A percentile compares a stretch with the other conserved stretches of the same genome.
These are phyloP conservation scores for Symbiodinium pilosum DNA, from an alignment of 73 alveolate genomes.

Conservation along the genomic window DNA sequence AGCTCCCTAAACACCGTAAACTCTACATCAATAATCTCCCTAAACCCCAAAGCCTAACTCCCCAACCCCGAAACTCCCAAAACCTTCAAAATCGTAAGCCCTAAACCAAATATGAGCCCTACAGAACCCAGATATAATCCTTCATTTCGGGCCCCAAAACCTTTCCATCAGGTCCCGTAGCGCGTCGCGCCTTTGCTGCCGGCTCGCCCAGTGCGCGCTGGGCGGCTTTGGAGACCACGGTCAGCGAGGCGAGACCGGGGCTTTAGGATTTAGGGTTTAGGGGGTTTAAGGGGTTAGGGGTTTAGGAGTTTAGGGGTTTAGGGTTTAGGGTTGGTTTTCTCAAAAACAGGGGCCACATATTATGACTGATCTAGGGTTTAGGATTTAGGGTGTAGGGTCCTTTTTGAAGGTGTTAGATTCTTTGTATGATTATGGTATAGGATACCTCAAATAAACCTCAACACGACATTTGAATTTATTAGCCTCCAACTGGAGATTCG, in stretches of 20 bases:
- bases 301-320: too few relatives aligned
- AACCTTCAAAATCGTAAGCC: neutral
- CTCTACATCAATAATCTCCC: too few relatives aligned
- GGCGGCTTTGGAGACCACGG: neutral
- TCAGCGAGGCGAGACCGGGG: neutral
- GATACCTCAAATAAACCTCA: too few relatives aligned
- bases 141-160: neutral
- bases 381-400: neutral
- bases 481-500: too few relatives aligned
- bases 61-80: neutral
- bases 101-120: neutral
- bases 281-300: neutral
- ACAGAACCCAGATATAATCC: neutral
- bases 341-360: neutral
- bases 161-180: neutral
- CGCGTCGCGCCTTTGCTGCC: neutral
- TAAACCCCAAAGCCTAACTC: neutral
- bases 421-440: too few relatives aligned
- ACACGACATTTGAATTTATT: too few relatives aligned
- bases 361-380: neutral
- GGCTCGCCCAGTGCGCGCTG: conserved; percentile 17
- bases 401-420: too few relatives aligned
- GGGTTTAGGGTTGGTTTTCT: neutral
- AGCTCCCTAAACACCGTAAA: too few relatives aligned
- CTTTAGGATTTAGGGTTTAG: neutral